Percentiles rank a stretch among this genome's conserved stretches.
Evolutionary conservation across 2,329 filamentous ascomycete genomes (phyloP).

Genomic region (Neobulgaria alba): DNA sequence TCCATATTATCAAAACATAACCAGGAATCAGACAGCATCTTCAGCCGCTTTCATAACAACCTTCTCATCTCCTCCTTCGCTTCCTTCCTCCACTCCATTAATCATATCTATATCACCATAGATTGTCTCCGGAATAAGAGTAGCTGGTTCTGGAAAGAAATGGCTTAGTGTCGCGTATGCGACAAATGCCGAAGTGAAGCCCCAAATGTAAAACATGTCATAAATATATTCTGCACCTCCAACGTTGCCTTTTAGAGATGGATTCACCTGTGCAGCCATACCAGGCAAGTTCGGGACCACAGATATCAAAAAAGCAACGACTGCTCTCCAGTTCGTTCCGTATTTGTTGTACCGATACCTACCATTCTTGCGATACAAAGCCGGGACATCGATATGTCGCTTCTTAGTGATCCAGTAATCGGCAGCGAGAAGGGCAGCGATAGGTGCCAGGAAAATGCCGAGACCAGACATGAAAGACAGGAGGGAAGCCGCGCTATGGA

Average conservation of each 20-base stretch:
- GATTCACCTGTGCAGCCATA: constrained; percentile 20
- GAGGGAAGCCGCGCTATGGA: constrained; percentile 27
- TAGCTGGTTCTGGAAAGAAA: constrained; percentile 28
- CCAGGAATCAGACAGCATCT: constrained; percentile 8
- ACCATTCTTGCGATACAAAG: too few species aligned
- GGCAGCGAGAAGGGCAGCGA: constrained; percentile 30
- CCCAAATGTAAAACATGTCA: constrained; percentile 32
- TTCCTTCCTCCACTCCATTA: constrained; percentile 13
- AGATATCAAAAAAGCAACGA: constrained; percentile 19
- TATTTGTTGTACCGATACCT: constrained; percentile 22
- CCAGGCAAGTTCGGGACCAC: constrained; percentile 22
- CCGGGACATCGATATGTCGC: constrained; percentile 28
- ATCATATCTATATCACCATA: constrained; percentile 23
- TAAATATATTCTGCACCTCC: constrained; percentile 28
- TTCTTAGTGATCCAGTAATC: constrained; percentile 29
- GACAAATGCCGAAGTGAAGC: constrained; percentile 30
- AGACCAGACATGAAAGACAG: constrained; percentile 29
- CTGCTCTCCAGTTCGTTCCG: constrained; percentile 23
- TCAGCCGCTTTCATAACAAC: constrained; percentile 11
- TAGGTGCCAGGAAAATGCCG: constrained; percentile 6
- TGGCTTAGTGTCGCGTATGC: constrained; percentile 26
- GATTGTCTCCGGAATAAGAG: constrained; percentile 27
- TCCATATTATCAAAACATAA: too few species aligned
- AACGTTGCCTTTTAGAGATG: constrained; percentile 16
- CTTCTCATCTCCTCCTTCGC: constrained; percentile 14